These are phyloP conservation scores for Penicillium sp. DNA, from an alignment of 2,329 filamentous ascomycete species.

Conservation along the genomic window DNA sequence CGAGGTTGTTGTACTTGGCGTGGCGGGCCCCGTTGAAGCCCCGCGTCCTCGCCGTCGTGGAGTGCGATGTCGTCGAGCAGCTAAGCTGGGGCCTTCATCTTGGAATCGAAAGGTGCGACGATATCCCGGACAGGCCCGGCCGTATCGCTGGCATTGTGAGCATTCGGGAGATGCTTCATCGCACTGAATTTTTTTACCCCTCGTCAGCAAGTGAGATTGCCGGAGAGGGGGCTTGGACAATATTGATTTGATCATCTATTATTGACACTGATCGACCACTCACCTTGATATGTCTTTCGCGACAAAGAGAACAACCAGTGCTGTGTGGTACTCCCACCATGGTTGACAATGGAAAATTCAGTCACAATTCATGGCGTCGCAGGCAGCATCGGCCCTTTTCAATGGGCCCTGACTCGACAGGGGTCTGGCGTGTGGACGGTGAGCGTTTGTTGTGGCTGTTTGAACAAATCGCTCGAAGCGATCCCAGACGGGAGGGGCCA, in stretches of 20 bases:
- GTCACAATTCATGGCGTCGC: conserved; percentile 6
- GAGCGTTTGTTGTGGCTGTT: not conserved
- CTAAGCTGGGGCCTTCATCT: conserved; percentile 42
- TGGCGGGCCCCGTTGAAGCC: conserved; percentile 5
- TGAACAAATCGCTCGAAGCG: not conserved
- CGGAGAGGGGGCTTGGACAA: not conserved
- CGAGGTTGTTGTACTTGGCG: conserved; percentile 1
- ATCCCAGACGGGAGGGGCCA: not conserved
- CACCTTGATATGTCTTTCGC: conserved; percentile 45
- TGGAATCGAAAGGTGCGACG: conserved; percentile 41
- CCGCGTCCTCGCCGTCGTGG: conserved; percentile 13
- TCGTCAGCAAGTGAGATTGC: not conserved
- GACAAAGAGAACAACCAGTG: conserved; percentile 47
- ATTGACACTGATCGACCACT: conserved; percentile 3
- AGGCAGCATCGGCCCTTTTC: not conserved
- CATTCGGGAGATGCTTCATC: conserved; percentile 50
- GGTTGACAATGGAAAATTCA: conserved; percentile 10
- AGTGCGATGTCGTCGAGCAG: conserved; percentile 33
- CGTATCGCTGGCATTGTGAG: conserved; percentile 42
- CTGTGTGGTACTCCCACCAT: conserved; percentile 50
- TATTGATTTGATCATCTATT: not conserved
- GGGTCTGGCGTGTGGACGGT: not conserved
- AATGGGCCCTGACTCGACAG: not conserved
- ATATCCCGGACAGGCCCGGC: conserved; percentile 43
- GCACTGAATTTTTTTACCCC: conserved; percentile 36